Evolutionary conservation across 495 filamentous ascomycete genomes (phyloP).

Genomic region (Talaromyces borbonicus): DNA sequence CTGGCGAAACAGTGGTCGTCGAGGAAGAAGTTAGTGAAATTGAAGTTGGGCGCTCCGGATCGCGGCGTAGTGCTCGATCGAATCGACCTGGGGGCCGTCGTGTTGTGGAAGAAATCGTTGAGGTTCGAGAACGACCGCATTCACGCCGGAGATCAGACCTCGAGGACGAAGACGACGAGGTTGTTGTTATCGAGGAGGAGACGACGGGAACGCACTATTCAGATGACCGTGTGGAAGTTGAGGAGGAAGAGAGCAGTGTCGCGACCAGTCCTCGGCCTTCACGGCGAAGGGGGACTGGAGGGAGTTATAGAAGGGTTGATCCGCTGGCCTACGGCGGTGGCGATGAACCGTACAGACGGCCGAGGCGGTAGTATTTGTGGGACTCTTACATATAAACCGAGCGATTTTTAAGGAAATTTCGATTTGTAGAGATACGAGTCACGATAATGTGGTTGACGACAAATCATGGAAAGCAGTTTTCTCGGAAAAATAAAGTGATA

Average conservation of each 20-base stretch:
- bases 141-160: conserved; percentile 13
- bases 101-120: conserved; percentile 18
- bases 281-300: conserved; percentile 7
- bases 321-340: conserved; percentile 23
- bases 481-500: too few relatives aligned
- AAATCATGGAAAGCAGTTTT: too few relatives aligned
- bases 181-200: conserved; percentile 35
- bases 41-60: conserved; percentile 16
- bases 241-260: conserved; percentile 7
- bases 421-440: too few relatives aligned
- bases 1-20: conserved; percentile 15
- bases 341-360: conserved; percentile 13
- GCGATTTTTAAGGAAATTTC: neutral
- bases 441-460: too few relatives aligned
- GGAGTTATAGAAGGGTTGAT: conserved; percentile 23
- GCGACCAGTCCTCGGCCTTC: conserved; percentile 7
- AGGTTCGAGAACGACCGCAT: conserved; percentile 16
- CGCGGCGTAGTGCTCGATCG: conserved; percentile 11
- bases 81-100: conserved; percentile 20
- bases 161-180: conserved; percentile 18
- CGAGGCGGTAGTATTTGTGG: neutral
- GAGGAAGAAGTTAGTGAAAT: conserved; percentile 8
- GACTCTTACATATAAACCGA: neutral
- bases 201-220: conserved; percentile 12
- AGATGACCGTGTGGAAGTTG: conserved; percentile 8